phyloP scores from a whole-genome alignment of 2,329 filamentous ascomycete species.

The Aplosporella prunicola region DNA sequence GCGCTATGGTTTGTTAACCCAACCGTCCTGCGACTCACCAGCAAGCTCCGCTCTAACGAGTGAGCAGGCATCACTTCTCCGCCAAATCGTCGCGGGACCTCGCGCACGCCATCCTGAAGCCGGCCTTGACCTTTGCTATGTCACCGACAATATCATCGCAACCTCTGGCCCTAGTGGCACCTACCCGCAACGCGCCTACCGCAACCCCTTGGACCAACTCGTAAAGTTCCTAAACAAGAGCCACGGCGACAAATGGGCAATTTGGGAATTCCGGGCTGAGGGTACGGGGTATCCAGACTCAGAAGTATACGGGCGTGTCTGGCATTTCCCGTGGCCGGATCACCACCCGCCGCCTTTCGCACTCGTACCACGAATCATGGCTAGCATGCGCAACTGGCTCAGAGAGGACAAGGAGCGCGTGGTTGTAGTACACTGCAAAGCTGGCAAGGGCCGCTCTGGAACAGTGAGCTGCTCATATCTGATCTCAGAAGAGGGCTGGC shows the following conservation, averaged over 20 bases:
- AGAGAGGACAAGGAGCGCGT: slow-evolving; percentile 48
- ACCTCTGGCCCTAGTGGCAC: slow-evolving; percentile 85
- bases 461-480: slow-evolving; percentile 82
- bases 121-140: slow-evolving; percentile 89
- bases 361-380: slow-evolving; percentile 80
- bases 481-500: slow-evolving; percentile 75
- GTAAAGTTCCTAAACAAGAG: slow-evolving; percentile 80
- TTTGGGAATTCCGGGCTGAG: slow-evolving; percentile 97
- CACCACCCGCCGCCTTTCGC: slow-evolving; percentile 93
- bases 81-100: slow-evolving; percentile 85
- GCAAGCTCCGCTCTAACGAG: too few relatives aligned
- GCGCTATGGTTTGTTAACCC: neutral
- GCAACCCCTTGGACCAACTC: slow-evolving; percentile 81
- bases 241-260: slow-evolving; percentile 77
- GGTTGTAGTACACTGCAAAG: slow-evolving; percentile 92
- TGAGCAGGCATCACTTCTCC: slow-evolving; percentile 49
- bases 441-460: slow-evolving; percentile 87
- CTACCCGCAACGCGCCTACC: slow-evolving; percentile 85
- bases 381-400: slow-evolving; percentile 85
- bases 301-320: slow-evolving; percentile 74
- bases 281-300: slow-evolving; percentile 91
- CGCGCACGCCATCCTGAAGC: slow-evolving; percentile 77
- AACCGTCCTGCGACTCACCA: too few relatives aligned
- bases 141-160: slow-evolving; percentile 65
- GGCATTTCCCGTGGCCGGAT: slow-evolving; percentile 93